Evolutionary conservation across 208 protist genomes (phyloP).

Genomic region (Trypanosoma melophagium): DNA sequence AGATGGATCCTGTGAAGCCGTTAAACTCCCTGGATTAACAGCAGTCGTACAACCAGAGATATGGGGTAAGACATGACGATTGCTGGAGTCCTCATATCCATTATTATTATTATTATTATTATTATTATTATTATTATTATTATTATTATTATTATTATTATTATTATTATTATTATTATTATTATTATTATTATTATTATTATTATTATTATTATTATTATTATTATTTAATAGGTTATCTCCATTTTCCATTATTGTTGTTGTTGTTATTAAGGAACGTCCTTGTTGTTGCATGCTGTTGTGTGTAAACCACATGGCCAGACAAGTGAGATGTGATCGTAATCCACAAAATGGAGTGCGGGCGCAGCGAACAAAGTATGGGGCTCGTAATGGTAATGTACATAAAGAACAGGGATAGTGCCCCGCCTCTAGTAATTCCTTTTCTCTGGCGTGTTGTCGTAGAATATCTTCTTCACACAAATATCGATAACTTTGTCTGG

Average conservation of each 20-base stretch:
- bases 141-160: too few species aligned
- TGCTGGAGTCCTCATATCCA: too few species aligned
- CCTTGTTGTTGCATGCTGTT: not conserved
- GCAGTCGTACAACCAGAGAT: too few species aligned
- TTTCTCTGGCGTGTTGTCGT: slow-evolving; percentile 42
- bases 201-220: too few species aligned
- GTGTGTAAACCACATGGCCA: slow-evolving; percentile 76
- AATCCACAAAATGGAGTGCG: slow-evolving; percentile 70
- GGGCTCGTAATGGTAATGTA: slow-evolving; percentile 55
- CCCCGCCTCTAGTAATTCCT: slow-evolving; percentile 35
- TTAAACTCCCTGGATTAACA: too few species aligned
- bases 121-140: too few species aligned
- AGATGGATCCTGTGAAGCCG: too few species aligned
- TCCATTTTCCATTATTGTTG: not conserved
- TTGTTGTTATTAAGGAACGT: not conserved
- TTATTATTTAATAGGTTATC: too few species aligned
- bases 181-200: too few species aligned
- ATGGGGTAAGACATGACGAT: too few species aligned
- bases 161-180: too few species aligned
- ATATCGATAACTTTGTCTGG: slow-evolving; percentile 30
- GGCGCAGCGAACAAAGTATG: slow-evolving; percentile 60
- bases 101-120: too few species aligned
- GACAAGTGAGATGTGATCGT: slow-evolving; percentile 59
- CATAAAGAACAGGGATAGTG: slow-evolving; percentile 74
- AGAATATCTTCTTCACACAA: slow-evolving; percentile 56